Base-by-base conservation (phyloP, 768 basidiomycete species). In the Mrakia gelida region DNA sequence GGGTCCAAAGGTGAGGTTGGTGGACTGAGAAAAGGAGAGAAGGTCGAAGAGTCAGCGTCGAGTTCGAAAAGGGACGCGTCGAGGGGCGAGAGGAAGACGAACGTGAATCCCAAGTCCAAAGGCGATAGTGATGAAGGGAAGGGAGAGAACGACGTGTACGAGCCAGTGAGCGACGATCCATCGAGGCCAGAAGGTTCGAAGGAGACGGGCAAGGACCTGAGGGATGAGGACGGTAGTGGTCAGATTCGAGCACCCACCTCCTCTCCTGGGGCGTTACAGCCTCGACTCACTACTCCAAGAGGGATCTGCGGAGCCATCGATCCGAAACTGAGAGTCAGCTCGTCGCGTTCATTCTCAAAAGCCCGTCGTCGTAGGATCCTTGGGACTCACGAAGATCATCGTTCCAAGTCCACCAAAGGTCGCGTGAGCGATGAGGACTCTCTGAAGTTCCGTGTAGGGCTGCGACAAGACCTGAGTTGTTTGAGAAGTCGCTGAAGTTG, bases 91-190 rank as follows among this genome's bases (percentile, higher is more conserved):
- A 56, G 41, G 7, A 18, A 23, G 70, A 43, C 76, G 34, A 56
- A 77, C 76, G 16, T 34, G 38, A 23, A 77, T 23, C 6, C 70
- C 67, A n/a, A 77, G 68, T 0, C 54, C 76, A 23, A 77, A 45
- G 15, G 76, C 65, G 41, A 72, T 72, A 15, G 61, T 26, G 59
- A 77, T 30, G 28, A 77, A 28, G 7, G 76, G 70, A 7, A 52
- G 52, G 0, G 65, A 52, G 5, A 77, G 41, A 9, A 21, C 54
- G n/a, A 68, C 61, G 23, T 77, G 76, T 21, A 77, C 23, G 23
- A 77, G 38, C 56, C 70, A 77, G 70, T 77, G 76, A 26, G 67
- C 52, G 13, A 56, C 21, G 34, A 77, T 43, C 76, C 76, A 77
- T 34, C 56, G 54, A 26, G 65, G 34, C 28, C 52, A 52, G 38